Evolutionary conservation across 192 early-diverging fungal species (phyloP), one percentile per base, ranked within the genome.

Genomic region (Pilaira anomala): DNA sequence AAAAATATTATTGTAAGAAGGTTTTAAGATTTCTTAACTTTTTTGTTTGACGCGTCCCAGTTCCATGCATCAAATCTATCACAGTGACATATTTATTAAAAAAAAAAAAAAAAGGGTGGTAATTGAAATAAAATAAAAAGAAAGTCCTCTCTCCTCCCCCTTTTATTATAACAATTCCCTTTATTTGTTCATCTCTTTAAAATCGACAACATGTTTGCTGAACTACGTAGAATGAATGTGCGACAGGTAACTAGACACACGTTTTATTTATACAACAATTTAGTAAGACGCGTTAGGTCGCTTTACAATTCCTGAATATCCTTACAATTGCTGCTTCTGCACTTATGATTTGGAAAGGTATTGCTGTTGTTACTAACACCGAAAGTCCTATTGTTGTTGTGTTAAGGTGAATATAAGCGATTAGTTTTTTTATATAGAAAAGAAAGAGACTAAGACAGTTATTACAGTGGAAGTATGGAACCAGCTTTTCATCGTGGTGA

Each of bases 361-460:
- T 95, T 64, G 79, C 88, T 11, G 77, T 98, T 59, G 80, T 82
- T 40, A 90, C 88, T 42, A 96, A 98, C 78, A 90, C 81, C 62
- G 95, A 99, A 71, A 93, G 91, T 59, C 97, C 95, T 3, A 91
- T 99, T 48, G 97, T 99, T 6, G 97, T 99, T 0, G 97, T 99
- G 6, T 76, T 99, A 48, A 93, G 87, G 91, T 91, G 66, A 50
- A n/a, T 1, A 19, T 28, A 18, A 36, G 7, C 33, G 4, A 36
- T n/a, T n/a, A n/a, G n/a, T n/a, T 21, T 40, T 6, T 40, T 8
- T 5, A 18, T 13, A 44, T 22, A 26, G 4, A 25, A 64, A 14
- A 14, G 6, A 36, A 9, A 49, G 1, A 26, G 0, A 45, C 1
- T 12, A 13, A 41, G 21, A 25, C 5, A 25, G 19, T 7, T 49